Evolutionary conservation across 1,139 yeast species (phyloP).

Genomic region (Hemisphaericaspora lyxosophila): DNA sequence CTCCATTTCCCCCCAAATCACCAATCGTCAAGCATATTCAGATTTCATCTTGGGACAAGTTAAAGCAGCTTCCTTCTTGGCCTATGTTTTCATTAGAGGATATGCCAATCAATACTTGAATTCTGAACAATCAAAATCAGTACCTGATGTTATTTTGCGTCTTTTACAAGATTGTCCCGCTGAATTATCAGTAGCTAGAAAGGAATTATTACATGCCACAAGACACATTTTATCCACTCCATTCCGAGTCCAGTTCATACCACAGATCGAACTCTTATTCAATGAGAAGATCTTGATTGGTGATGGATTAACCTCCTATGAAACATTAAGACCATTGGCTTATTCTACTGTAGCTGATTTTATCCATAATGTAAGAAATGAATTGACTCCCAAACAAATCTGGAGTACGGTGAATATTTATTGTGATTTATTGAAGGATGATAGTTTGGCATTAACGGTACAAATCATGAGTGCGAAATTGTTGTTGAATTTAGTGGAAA

Average conservation of each 20-base stretch:
- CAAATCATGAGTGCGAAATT: constrained; percentile 97
- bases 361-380: constrained; percentile 87
- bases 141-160: constrained; percentile 86
- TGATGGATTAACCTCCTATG: constrained; percentile 87
- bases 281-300: constrained; percentile 89
- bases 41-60: constrained; percentile 95
- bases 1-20: constrained; percentile 61
- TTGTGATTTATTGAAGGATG: constrained; percentile 79
- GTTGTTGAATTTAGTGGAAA: constrained; percentile 80
- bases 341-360: constrained; percentile 96
- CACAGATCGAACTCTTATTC: constrained; percentile 80
- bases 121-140: constrained; percentile 60
- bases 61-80: constrained; percentile 92
- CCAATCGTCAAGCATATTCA: constrained; percentile 76
- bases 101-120: constrained; percentile 67
- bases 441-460: constrained; percentile 80
- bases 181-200: constrained; percentile 89
- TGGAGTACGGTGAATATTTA: constrained; percentile 87
- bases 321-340: constrained; percentile 85
- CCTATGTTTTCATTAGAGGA: constrained; percentile 86
- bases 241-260: constrained; percentile 75
- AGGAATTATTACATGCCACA: constrained; percentile 90
- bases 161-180: constrained; percentile 94
- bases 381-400: constrained; percentile 78
- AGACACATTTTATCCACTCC: constrained; percentile 91